Base-by-base conservation (phyloP, 225 moss, liverwort and hornwort species). In the Physcomitrium patens region DNA sequence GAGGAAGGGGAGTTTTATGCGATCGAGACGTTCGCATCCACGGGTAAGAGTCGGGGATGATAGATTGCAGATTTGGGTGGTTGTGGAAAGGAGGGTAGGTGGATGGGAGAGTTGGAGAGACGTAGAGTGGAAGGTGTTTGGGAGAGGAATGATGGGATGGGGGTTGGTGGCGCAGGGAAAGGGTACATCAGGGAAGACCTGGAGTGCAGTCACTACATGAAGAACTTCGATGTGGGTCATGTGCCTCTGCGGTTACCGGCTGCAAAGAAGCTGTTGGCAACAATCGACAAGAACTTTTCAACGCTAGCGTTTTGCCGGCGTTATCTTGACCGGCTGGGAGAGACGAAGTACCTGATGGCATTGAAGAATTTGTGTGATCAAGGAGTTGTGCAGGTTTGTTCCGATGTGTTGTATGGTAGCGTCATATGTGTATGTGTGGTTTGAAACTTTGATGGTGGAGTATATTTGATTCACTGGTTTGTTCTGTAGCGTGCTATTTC, bases 1-100 rank as follows among this genome's bases (percentile, higher is more conserved):
- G 93, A 93, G 56, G 93, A 93, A 85, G 91, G 91, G 10, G 89
- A 93, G 41, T 93, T 93, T 17, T 93, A 85, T 61, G 91, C 91
- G 42, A 93, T 93, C 28, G 91, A 93, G 75, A 93, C 93, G 20
- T 93, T 91, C 66, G 91, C 85, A 2, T 89, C 93, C 17, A 93
- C 91, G 24, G 86, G 88, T 92, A 23, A 60, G n/a, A 12, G 1
- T 46, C 45, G 10, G 20, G 43, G 24, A 24, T 37, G 31, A 37
- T 37, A 7, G n/a, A 60, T 60, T 69, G 31, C 22, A 2, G 26
- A 12, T 8, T 59, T 46, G 16, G 20, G 44, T 26, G 59, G 7
- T 26, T 11, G 27, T 10, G 49, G 18, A n/a, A 51, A 57, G 22
- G 10, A 43, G 23, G 44, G 8, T 56, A 43, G 10, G 20, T 14